A percentile compares a stretch with the other conserved stretches of the same genome.
Conservation (phyloP, 2,329 filamentous ascomycete species). For the Didymella pinodella region DNA sequence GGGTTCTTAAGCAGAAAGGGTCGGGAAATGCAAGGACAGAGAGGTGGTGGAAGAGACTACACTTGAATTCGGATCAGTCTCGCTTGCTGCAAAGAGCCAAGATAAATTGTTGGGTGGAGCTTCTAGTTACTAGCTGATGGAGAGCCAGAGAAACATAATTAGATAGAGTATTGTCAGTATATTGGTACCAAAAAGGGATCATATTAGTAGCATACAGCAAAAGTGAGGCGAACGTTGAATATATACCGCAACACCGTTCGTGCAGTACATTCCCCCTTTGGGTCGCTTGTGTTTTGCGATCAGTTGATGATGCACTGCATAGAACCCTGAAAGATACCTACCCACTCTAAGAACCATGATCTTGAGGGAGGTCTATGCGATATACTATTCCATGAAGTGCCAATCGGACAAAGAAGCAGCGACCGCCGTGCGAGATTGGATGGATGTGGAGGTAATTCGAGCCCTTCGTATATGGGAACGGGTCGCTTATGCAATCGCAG, state of each 20-base stretch:
- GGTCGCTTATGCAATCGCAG: neutral
- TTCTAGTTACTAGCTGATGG: neutral
- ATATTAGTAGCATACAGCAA: neutral
- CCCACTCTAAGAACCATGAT: neutral
- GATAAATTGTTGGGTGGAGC: neutral
- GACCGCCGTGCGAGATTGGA: neutral
- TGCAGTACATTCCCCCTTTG: neutral
- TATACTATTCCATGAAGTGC: neutral
- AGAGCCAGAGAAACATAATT: neutral
- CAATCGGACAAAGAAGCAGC: neutral
- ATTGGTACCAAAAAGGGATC: neutral
- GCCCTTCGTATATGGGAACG: neutral
- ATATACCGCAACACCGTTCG: neutral
- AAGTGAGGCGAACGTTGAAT: neutral
- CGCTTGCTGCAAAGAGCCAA: neutral
- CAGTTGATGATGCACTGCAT: neutral
- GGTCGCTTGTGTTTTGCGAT: neutral
- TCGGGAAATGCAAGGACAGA: neutral
- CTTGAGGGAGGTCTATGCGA: neutral
- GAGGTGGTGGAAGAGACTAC: neutral
- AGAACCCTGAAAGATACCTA: neutral
- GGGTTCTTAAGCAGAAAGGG: neutral
- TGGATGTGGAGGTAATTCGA: neutral
- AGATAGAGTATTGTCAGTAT: neutral
- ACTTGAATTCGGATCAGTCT: neutral